Evolutionary conservation across 306 rosid species (phyloP).

Genomic region (Malus domestica): DNA sequence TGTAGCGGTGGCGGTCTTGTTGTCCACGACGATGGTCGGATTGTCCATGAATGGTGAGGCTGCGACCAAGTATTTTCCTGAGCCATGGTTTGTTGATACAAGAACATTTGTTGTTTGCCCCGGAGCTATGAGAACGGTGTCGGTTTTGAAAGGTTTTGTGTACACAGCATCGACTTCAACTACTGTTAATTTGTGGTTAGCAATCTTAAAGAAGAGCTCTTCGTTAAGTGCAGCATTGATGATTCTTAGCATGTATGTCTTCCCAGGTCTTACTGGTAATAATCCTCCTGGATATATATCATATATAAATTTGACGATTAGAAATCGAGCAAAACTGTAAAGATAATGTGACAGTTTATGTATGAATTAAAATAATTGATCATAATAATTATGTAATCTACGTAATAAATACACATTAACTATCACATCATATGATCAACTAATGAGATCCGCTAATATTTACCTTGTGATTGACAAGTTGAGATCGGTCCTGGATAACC

Average conservation of each 20-base stretch:
- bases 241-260: slow-evolving; percentile 61
- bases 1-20: slow-evolving; percentile 57
- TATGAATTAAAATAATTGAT: no score
- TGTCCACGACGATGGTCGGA: slow-evolving; percentile 49
- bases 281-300: slow-evolving; percentile 35
- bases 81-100: slow-evolving; percentile 28
- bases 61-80: slow-evolving; percentile 52
- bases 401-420: neutral
- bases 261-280: slow-evolving; percentile 42
- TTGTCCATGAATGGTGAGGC: slow-evolving; percentile 74
- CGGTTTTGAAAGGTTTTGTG: slow-evolving; percentile 66
- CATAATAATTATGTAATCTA: no score
- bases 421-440: neutral
- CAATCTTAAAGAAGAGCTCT: slow-evolving; percentile 76
- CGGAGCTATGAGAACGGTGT: slow-evolving; percentile 67
- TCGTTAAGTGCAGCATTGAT: slow-evolving; percentile 87
- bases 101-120: slow-evolving; percentile 89
- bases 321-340: neutral
- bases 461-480: slow-evolving; percentile 53
- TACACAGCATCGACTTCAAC: slow-evolving; percentile 81
- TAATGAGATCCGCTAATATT: neutral
- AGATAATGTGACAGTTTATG: neutral
- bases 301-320: neutral
- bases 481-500: slow-evolving; percentile 54
- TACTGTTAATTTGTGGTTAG: slow-evolving; percentile 57